phyloP scores from a whole-genome alignment of 106 monocot species.

The Platanthera zijinensis region DNA sequence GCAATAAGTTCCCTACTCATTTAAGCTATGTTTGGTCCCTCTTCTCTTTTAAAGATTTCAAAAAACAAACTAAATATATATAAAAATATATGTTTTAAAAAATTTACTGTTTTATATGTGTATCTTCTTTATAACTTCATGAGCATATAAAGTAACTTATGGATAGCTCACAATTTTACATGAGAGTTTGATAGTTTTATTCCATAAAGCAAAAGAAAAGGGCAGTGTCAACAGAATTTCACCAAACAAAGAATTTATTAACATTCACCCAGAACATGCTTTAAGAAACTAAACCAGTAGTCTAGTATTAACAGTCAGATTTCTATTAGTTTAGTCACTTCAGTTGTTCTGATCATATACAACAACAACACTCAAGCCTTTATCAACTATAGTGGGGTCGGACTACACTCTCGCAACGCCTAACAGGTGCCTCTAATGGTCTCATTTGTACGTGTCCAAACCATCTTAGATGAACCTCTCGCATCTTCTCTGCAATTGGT shows the following conservation, averaged over 20 bases:
- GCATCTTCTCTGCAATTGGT: too few species aligned
- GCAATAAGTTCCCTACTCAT: neutral
- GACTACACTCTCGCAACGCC: too few species aligned
- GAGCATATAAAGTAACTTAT: neutral
- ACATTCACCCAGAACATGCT: neutral
- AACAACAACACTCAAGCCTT: too few species aligned
- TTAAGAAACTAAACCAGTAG: neutral
- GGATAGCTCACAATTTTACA: neutral
- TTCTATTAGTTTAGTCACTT: neutral
- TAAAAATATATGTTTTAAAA: neutral
- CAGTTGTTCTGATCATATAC: neutral
- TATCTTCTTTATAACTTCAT: neutral
- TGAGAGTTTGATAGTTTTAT: neutral
- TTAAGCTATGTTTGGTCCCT: neutral
- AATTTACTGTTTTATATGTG: neutral
- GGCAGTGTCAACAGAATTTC: neutral
- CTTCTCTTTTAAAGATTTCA: neutral
- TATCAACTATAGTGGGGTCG: too few species aligned
- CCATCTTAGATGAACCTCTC: too few species aligned
- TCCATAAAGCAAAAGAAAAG: neutral
- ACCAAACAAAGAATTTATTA: neutral
- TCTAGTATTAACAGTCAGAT: neutral
- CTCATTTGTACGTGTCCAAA: too few species aligned
- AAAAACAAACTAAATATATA: neutral
- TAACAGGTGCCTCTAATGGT: too few species aligned